Base-by-base conservation (phyloP, 2,329 filamentous ascomycete genomes). In the Cladosporium sp. region DNA sequence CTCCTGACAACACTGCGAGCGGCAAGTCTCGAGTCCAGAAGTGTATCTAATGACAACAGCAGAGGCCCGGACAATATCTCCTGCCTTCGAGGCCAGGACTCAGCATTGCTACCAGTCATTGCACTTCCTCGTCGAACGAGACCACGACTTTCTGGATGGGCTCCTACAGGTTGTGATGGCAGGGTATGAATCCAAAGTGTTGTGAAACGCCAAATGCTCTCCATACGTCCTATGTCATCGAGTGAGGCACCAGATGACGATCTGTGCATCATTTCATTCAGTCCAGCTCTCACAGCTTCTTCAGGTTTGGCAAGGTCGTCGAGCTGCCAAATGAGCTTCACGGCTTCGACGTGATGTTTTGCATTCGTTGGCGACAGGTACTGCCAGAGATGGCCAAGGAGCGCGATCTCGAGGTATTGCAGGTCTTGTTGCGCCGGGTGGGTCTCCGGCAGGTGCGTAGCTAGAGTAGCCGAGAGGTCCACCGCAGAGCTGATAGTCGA, bases 291-390 rank as follows among this genome's bases (percentile, higher is more conserved):
- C 19, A 68, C 22, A 11, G 51, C 58, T 43, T 67, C 65, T 20
- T 49, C 51, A 12, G 63, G 38, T 17, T 59, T 40, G 2, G 64
- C 19, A n/a, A 68, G 47, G 12, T 64, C 62, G 66, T 97, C 92
- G 54, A 99, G 77, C 64, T 91, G 86, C 90, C 94, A 96, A 39
- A 99, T 77, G 65, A 86, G 88, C 59, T 89, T 86, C 8, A 95
- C 90, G 17, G 92, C 88, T 75, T 99, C 95, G 34, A 99, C 92
- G 69, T 97, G 94, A 65, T 93, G 95, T 70, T 96, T 96, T 0
- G 92, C 92, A 62, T 88, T 87, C 12, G 86, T 81, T n/a, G 90
- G 87, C 0, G 91, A 89, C 39, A 99, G 76, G 67, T 90, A 91
- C 5, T 78, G 15, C 56, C 56, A 59, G 2, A 59, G 37, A 1